These are phyloP conservation scores for Dioszegia hungarica DNA, from an alignment of 768 basidiomycete genomes.

Conservation along the genomic window DNA sequence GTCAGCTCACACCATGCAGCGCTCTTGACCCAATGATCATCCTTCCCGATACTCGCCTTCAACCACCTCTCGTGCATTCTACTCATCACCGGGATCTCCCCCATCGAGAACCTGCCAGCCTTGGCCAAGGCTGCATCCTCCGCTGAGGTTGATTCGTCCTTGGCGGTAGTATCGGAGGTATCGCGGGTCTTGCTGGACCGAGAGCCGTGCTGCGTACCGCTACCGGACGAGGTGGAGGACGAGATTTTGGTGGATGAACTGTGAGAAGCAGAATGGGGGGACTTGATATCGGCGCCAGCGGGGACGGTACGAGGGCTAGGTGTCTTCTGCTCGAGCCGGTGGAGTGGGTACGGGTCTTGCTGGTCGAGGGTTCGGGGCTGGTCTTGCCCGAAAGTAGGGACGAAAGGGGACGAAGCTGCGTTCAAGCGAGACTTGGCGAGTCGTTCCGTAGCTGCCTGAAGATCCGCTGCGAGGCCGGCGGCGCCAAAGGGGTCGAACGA, in stretches of 20 bases:
- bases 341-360: not conserved
- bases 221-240: not conserved
- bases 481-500: not conserved
- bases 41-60: not conserved
- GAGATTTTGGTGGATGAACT: not conserved
- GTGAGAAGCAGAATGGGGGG: not conserved
- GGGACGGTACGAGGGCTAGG: too few relatives aligned
- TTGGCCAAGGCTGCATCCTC: too few relatives aligned
- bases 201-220: too few relatives aligned
- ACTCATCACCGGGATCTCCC: not conserved
- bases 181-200: too few relatives aligned
- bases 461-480: not conserved
- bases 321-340: too few relatives aligned
- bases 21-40: not conserved
- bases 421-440: not conserved
- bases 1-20: slow-evolving; percentile 6
- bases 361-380: not conserved
- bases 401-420: not conserved
- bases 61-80: slow-evolving; percentile 4
- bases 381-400: not conserved
- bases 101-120: not conserved
- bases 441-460: not conserved
- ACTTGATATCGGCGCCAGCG: not conserved
- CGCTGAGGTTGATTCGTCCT: too few relatives aligned
- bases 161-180: too few relatives aligned